Evolutionary conservation across 331 rosid species (phyloP), one percentile per base, ranked within the genome.

Genomic region (Rhamnella rubrinervis): DNA sequence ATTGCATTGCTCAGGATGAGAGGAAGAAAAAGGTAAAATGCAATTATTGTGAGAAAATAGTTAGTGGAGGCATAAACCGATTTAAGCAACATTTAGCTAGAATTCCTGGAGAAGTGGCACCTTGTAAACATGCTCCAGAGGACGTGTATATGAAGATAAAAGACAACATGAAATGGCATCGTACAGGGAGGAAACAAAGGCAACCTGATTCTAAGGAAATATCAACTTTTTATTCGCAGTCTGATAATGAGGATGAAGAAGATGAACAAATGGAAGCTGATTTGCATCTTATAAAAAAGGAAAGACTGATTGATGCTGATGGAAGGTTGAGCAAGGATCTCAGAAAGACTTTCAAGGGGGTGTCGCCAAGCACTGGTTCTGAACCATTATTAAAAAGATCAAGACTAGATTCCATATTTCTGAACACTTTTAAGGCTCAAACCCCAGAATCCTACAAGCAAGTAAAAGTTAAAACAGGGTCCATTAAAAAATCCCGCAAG

Each of bases 151-250:
- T 81, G 40, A 89, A 79, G 78, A 93, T 93, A 56, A 93, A 93
- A 81, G 98, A 91, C 66, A 93, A 93, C 76, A 93, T 93, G 98
- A 93, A 91, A 83, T 91, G 97, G 97, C 98, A 93, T 72, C 96
- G 97, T 68, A 91, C 96, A 58, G 98, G 98, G 59, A 87, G 96
- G 84, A 84, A 93, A 77, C 88, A 82, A 53, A 84, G 92, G 78
- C 89, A 68, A 47, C 85, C 89, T 9, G 97, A 93, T 76, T 65
- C 80, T 59, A 85, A 83, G 59, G 96, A 93, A 21, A 67, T 69
- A 57, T 80, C 83, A 59, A 71, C 80, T 70, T 83, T 87, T 75
- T 89, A 88, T 81, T 67, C 83, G 68, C 82, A 82, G 64, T 87
- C 96, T 5, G 98, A 88, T 70, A 78, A 82, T 67, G 96, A 93